Conservation (phyloP, 805 yeast genomes). For the Debaryomyces castellii region DNA sequence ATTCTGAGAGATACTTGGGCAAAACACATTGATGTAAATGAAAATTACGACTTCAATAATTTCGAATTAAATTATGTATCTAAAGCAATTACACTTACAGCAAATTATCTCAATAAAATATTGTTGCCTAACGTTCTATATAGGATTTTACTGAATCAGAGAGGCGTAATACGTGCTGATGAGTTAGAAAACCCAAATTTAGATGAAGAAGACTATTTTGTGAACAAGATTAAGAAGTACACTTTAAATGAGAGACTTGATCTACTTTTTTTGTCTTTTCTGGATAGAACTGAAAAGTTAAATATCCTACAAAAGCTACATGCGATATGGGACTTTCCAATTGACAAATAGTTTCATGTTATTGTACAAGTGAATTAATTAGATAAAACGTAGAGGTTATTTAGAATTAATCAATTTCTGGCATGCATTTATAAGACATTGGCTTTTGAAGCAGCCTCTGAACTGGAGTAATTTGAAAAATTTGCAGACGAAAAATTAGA, state of each 20-base stretch:
- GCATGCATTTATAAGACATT: slow-evolving; percentile 22
- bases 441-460: slow-evolving; percentile 25
- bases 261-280: slow-evolving; percentile 5
- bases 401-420: no score
- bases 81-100: slow-evolving; percentile 20
- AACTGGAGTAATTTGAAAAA: slow-evolving; percentile 11
- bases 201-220: slow-evolving; percentile 1
- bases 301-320: slow-evolving; percentile 11
- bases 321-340: slow-evolving; percentile 14
- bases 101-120: slow-evolving; percentile 21
- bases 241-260: slow-evolving; percentile 18
- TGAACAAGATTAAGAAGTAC: slow-evolving; percentile 8
- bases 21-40: slow-evolving; percentile 46
- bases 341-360: slow-evolving; percentile 1
- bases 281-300: slow-evolving; percentile 2
- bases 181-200: slow-evolving; percentile 6
- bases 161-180: slow-evolving; percentile 2
- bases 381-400: no score
- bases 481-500: slow-evolving; percentile 20
- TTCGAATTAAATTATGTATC: slow-evolving; percentile 36
- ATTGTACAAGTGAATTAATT: not conserved
- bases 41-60: slow-evolving; percentile 42
- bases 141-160: not conserved
- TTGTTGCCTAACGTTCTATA: slow-evolving; percentile 20
- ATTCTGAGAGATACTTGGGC: slow-evolving; percentile 44